These are phyloP conservation scores for Phytophthora meadii DNA, from an alignment of 352 stramenopile species.

Conservation along the genomic window DNA sequence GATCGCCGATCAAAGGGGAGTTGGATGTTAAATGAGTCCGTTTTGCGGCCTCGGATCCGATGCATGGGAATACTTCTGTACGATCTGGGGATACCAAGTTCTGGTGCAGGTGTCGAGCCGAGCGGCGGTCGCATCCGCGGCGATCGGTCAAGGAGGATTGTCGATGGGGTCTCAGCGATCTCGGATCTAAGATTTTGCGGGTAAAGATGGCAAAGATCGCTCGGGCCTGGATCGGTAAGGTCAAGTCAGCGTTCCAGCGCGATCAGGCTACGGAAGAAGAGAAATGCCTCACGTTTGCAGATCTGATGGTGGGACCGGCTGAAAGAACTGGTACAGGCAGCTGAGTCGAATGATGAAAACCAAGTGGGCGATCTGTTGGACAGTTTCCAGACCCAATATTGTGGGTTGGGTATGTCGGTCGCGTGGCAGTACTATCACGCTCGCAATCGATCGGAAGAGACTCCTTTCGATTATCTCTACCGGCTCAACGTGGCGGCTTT, in stretches of 20 bases:
- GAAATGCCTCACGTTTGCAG: neutral
- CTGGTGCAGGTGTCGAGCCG: too few relatives aligned
- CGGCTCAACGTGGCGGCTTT: neutral
- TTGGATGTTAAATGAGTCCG: too few relatives aligned
- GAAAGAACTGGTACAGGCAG: slow-evolving; percentile 8
- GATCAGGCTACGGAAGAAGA: neutral
- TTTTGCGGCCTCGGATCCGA: too few relatives aligned
- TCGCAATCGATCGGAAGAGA: neutral
- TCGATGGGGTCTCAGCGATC: neutral
- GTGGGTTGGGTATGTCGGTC: slow-evolving; percentile 1
- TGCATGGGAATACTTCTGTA: too few relatives aligned
- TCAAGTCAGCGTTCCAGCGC: neutral
- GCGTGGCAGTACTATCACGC: slow-evolving; percentile 1
- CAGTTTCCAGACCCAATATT: slow-evolving; percentile 10
- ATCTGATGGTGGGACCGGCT: slow-evolving; percentile 1
- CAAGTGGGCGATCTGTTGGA: neutral
- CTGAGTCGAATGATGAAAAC: neutral
- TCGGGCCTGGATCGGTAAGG: neutral
- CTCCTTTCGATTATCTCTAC: neutral
- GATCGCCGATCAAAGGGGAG: too few relatives aligned
- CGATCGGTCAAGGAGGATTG: neutral
- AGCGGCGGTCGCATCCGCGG: too few relatives aligned
- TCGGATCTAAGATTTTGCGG: neutral
- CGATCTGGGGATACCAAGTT: too few relatives aligned
- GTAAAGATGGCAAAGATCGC: neutral